These are phyloP conservation scores for Linnemannia exigua DNA, from an alignment of 192 early-diverging fungal genomes.

Conservation along the genomic window DNA sequence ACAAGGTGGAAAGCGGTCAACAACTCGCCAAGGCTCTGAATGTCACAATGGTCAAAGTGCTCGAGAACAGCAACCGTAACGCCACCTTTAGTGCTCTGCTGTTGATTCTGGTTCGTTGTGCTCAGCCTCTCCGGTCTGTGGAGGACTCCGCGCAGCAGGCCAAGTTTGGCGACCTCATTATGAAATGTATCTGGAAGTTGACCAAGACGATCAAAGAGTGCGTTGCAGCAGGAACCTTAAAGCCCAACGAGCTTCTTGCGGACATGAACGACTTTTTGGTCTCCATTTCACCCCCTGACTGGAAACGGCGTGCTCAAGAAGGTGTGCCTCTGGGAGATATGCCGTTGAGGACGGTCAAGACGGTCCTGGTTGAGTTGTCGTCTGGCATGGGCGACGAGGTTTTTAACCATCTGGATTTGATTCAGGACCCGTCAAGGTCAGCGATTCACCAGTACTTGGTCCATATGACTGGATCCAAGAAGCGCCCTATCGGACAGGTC, in stretches of 20 bases:
- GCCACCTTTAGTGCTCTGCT: constrained; percentile 78
- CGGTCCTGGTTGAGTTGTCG: constrained; percentile 84
- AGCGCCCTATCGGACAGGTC: constrained; percentile 48
- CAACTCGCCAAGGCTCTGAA: constrained; percentile 83
- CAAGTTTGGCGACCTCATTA: constrained; percentile 89
- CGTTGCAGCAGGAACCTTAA: constrained; percentile 70
- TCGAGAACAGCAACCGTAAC: constrained; percentile 92
- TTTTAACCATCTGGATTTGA: constrained; percentile 69
- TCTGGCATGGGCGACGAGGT: constrained; percentile 74
- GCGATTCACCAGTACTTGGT: constrained; percentile 76
- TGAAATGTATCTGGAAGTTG: constrained; percentile 98
- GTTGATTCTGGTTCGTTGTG: constrained; percentile 73
- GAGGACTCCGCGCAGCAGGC: constrained; percentile 66
- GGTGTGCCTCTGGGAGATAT: constrained; percentile 87
- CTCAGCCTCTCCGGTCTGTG: constrained; percentile 66
- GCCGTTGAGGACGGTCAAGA: constrained; percentile 96
- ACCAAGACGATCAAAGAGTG: constrained; percentile 88
- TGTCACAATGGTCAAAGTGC: constrained; percentile 88
- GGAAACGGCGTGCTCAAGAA: constrained; percentile 86
- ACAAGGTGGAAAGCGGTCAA: constrained; percentile 67
- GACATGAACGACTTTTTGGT: constrained; percentile 89
- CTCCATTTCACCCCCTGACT: constrained; percentile 84
- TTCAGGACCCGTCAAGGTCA: constrained; percentile 74
- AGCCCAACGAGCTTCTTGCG: constrained; percentile 76
- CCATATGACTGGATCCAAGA: constrained; percentile 66